Percentiles rank a stretch among this genome's conserved stretches.
Evolutionary conservation across 2,329 filamentous ascomycete genomes (phyloP).

Genomic region (Aspergillus fructus): DNA sequence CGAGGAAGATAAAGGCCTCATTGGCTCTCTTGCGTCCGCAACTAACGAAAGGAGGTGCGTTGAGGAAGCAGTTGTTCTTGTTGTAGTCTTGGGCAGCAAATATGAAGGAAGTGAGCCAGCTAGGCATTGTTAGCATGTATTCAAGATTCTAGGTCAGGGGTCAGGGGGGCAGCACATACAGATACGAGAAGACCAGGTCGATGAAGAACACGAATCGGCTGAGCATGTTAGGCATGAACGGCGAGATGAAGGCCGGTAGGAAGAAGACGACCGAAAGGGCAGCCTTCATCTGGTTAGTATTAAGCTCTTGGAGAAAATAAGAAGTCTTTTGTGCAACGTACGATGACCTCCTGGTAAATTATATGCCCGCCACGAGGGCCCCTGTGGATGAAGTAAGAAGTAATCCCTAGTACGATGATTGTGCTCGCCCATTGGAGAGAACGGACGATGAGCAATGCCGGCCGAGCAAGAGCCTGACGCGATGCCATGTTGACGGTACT

Average conservation of each 20-base stretch:
- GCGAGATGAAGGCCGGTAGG: conserved; percentile 43
- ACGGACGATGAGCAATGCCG: conserved; percentile 31
- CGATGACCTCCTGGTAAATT: conserved; percentile 43
- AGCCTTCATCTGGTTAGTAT: conserved; percentile 21
- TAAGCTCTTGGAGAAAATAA: neutral
- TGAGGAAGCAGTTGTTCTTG: conserved; percentile 28
- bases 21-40: conserved; percentile 43
- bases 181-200: conserved; percentile 48
- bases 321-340: conserved; percentile 19
- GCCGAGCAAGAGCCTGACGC: conserved; percentile 27
- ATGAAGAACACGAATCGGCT: conserved; percentile 40
- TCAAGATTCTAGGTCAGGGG: neutral
- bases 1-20: conserved; percentile 47
- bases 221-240: conserved; percentile 37
- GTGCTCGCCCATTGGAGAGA: conserved; percentile 40
- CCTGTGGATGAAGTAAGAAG: conserved; percentile 39
- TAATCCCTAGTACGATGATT: conserved; percentile 44
- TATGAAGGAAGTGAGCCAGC: conserved; percentile 50
- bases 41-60: conserved; percentile 31
- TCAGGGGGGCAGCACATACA: conserved; percentile 28
- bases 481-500: conserved; percentile 18
- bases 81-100: conserved; percentile 49
- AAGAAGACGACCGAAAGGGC: conserved; percentile 43
- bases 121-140: neutral
- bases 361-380: conserved; percentile 33